A percentile compares a stretch with the other conserved stretches of the same genome.
Conservation (phyloP, 768 basidiomycete species). For the Mrakia blollopis region DNA sequence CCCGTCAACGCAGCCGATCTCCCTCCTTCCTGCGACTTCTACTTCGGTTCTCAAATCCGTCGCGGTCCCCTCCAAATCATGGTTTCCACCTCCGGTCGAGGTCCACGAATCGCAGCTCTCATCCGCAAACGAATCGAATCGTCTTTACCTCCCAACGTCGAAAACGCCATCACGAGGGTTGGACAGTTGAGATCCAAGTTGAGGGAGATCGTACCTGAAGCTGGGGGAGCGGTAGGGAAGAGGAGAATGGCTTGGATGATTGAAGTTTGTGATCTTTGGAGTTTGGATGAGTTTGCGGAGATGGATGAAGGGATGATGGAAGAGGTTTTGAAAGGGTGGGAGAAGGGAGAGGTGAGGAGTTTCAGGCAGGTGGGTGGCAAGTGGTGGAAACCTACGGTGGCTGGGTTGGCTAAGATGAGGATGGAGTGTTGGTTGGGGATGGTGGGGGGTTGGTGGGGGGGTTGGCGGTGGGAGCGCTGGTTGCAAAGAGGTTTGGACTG, state of each 20-base stretch:
- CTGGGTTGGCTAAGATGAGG: background rate
- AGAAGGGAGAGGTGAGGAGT: slow-evolving; percentile 49
- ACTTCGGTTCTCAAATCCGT: slow-evolving; percentile 90
- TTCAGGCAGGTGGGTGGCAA: slow-evolving; percentile 34
- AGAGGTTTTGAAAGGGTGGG: slow-evolving; percentile 79
- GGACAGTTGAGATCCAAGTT: slow-evolving; percentile 68
- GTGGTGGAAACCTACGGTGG: background rate
- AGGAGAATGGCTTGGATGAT: slow-evolving; percentile 91
- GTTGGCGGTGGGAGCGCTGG: too few relatives aligned
- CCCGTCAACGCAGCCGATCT: slow-evolving; percentile 97
- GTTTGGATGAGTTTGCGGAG: slow-evolving; percentile 67
- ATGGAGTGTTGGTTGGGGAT: background rate
- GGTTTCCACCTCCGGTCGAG: slow-evolving; percentile 91
- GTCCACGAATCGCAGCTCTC: slow-evolving; percentile 82
- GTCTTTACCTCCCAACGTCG: slow-evolving; percentile 65
- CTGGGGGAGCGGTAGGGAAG: slow-evolving; percentile 69
- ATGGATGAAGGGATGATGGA: slow-evolving; percentile 64
- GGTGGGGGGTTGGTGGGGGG: too few relatives aligned
- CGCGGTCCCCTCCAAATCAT: slow-evolving; percentile 88
- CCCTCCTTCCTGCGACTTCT: slow-evolving; percentile 82
- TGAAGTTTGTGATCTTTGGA: slow-evolving; percentile 76
- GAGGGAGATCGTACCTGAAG: slow-evolving; percentile 73
- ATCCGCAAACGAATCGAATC: slow-evolving; percentile 65
- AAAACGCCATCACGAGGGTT: slow-evolving; percentile 70
- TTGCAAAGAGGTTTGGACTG: too few relatives aligned